Evolutionary conservation across 1,139 yeast genomes (phyloP), one percentile per base, ranked within the genome.

Genomic region (Hemisphaericaspora xylofermentans): DNA sequence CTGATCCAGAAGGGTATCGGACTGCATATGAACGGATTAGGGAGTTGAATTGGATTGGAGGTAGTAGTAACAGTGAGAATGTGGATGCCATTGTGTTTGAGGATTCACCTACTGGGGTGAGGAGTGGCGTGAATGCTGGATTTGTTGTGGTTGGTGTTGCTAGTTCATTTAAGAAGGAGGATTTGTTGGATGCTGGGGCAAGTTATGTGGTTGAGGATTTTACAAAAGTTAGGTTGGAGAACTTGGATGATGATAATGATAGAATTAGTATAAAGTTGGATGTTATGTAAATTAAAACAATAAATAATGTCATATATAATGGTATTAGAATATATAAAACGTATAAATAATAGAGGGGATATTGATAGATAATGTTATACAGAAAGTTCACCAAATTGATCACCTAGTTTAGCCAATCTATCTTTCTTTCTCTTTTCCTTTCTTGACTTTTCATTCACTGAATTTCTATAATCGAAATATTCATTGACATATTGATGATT

Each of bases 341-440:
- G 24, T 21, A 21, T 21, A 21, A 21, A 22, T 6, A 22, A 22
- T 22, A 22, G 10, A 22, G 25, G 25, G 10, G 10, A 7, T 22
- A 8, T 34, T n/a, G 17, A 26, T 27, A 33, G 22, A 6, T 8
- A n/a, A 4, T 24, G 27, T 24, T 24, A 24, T 8, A 46, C 35
- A 18, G 55, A 50, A 29, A 66, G 52, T 13, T 56, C 61, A 15
- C 59, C 60, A 47, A 68, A 51, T 39, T 62, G 57, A 35, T 63
- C 63, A 19, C 58, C 51, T n/a, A 67, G 36, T 44, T 68, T 68
- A 26, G 62, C 53, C 29, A 52, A 60, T 43, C 73, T 55, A 8
- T 70, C 74, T 47, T 67, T 68, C 43, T 64, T 62, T 33, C 65
- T 54, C 43, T 52, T 56, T 35, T 55, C 61, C 13, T 64, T 61